phyloP scores from a whole-genome alignment of 441 rosid genomes.

The Eruca vesicaria region DNA sequence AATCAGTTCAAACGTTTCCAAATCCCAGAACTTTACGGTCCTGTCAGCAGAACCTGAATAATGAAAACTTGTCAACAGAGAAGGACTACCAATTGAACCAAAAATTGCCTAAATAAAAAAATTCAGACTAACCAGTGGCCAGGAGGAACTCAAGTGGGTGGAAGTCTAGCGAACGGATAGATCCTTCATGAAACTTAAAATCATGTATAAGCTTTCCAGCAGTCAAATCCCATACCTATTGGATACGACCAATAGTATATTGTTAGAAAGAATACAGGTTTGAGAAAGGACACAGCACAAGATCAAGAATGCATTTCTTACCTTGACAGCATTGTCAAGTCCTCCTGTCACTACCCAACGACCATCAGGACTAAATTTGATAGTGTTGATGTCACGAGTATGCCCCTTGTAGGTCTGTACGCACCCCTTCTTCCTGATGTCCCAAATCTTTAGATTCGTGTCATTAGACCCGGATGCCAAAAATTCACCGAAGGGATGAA shows the following conservation, averaged over 20 bases:
- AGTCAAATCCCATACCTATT: slow-evolving; percentile 94
- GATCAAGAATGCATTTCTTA: slow-evolving; percentile 27
- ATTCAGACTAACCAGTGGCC: slow-evolving; percentile 66
- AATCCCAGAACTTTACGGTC: slow-evolving; percentile 95
- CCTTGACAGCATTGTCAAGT: slow-evolving; percentile 85
- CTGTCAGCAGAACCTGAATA: slow-evolving; percentile 82
- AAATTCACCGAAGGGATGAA: slow-evolving; percentile 96
- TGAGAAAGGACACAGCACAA: neutral
- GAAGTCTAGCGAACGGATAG: slow-evolving; percentile 75
- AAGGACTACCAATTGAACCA: neutral
- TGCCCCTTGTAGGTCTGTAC: slow-evolving; percentile 93
- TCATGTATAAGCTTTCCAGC: slow-evolving; percentile 96
- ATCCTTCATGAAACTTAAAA: slow-evolving; percentile 86
- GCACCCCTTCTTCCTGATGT: slow-evolving; percentile 88
- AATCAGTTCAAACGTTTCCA: slow-evolving; percentile 92
- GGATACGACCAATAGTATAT: slow-evolving; percentile 4
- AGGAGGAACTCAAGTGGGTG: slow-evolving; percentile 95
- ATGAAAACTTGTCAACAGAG: slow-evolving; percentile 9
- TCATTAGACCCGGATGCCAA: slow-evolving; percentile 90
- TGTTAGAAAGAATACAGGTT: neutral
- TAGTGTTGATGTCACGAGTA: slow-evolving; percentile 67
- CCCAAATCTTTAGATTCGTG: slow-evolving; percentile 83
- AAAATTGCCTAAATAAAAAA: slow-evolving; percentile 1
- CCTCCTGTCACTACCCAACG: slow-evolving; percentile 99
- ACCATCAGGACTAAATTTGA: slow-evolving; percentile 88